Conservation (phyloP, 2,329 filamentous ascomycete species). For the Sporothrix mexicana region DNA sequence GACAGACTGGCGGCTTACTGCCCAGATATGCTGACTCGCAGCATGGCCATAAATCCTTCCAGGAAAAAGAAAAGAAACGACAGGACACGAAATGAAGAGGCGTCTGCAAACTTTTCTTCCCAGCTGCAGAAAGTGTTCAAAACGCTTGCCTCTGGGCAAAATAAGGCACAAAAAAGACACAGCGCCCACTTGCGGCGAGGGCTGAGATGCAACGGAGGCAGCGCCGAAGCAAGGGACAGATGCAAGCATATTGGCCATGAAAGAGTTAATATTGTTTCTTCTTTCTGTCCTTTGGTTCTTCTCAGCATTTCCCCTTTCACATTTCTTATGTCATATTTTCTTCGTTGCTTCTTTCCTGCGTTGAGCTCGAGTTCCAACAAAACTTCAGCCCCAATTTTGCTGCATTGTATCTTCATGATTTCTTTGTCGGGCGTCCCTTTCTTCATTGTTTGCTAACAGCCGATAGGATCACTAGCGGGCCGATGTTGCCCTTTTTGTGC, state of each 20-base stretch:
- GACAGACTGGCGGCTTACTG: neutral
- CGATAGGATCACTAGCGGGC: slow-evolving; percentile 8
- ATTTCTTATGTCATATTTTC: no score
- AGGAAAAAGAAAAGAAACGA: neutral
- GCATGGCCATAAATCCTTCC: neutral
- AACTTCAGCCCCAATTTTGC: neutral
- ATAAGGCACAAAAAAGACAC: neutral
- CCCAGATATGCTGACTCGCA: neutral
- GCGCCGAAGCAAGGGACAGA: slow-evolving; percentile 7
- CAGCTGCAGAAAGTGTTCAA: neutral
- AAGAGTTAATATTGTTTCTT: neutral
- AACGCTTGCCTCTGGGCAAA: neutral
- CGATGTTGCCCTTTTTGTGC: neutral
- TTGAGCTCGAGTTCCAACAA: neutral
- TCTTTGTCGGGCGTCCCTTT: no score
- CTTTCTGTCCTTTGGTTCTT: neutral
- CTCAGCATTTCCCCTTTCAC: neutral
- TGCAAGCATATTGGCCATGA: neutral
- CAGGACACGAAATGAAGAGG: slow-evolving; percentile 2
- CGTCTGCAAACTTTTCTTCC: neutral
- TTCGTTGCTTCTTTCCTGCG: no score
- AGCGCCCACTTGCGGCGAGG: neutral
- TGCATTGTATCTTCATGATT: neutral
- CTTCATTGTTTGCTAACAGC: neutral
- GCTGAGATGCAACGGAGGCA: neutral